phyloP scores from a whole-genome alignment of 371 early-diverging fungal genomes.

The Furculomyces boomerangus region DNA sequence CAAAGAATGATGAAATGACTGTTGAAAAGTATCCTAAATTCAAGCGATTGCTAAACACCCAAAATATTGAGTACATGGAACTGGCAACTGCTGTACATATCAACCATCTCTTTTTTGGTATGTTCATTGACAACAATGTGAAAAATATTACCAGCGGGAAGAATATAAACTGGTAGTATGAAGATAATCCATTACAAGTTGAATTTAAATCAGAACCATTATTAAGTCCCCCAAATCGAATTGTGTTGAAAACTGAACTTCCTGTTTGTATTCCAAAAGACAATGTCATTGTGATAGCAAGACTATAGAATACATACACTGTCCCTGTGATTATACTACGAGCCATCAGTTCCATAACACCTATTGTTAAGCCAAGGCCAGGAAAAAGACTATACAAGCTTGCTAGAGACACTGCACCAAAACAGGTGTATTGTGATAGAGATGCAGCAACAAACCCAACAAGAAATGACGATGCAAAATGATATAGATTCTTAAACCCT shows the following conservation, averaged over 20 bases:
- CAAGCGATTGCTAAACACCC: slow-evolving; percentile 7
- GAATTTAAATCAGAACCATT: slow-evolving; percentile 5
- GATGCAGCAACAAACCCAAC: slow-evolving; percentile 13
- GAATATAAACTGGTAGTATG: slow-evolving; percentile 13
- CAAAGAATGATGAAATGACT: slow-evolving; percentile 18
- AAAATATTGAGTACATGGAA: slow-evolving; percentile 9
- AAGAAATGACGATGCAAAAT: slow-evolving; percentile 14
- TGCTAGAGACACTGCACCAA: slow-evolving; percentile 34
- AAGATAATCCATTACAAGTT: slow-evolving; percentile 7
- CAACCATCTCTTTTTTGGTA: slow-evolving; percentile 10
- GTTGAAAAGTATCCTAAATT: slow-evolving; percentile 10
- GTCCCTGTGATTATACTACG: slow-evolving; percentile 65
- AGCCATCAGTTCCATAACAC: slow-evolving; percentile 63
- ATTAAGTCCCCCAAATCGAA: slow-evolving; percentile 1
- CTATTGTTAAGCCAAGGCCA: slow-evolving; percentile 45
- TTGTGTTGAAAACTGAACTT: slow-evolving; percentile 18
- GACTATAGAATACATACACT: slow-evolving; percentile 54
- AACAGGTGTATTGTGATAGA: slow-evolving; percentile 15
- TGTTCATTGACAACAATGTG: slow-evolving; percentile 13
- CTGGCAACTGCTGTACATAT: slow-evolving; percentile 12
- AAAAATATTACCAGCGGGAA: slow-evolving; percentile 11
- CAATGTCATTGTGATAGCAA: slow-evolving; percentile 48
- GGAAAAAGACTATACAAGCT: slow-evolving; percentile 48
- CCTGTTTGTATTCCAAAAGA: slow-evolving; percentile 57
- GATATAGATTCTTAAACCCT: slow-evolving; percentile 28